A percentile compares a stretch with the other conserved stretches of the same genome.
These are phyloP conservation scores for Kodamaea anthophila DNA, from an alignment of 1,139 yeast genomes.

Conservation along the genomic window DNA sequence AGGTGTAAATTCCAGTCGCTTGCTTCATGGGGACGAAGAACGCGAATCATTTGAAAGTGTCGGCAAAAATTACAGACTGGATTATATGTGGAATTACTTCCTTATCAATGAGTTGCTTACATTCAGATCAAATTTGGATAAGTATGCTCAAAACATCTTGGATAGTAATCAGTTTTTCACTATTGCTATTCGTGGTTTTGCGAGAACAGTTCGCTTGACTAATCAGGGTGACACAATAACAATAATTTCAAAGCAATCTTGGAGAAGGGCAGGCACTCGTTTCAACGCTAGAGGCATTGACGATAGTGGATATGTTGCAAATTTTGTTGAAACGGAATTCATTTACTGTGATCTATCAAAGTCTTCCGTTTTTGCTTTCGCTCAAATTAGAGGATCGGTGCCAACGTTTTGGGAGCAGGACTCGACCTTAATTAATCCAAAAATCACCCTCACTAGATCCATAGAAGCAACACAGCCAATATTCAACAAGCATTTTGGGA, in stretches of 20 bases:
- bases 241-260: slow-evolving; percentile 84
- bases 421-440: slow-evolving; percentile 73
- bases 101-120: slow-evolving; percentile 78
- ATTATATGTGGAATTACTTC: slow-evolving; percentile 95
- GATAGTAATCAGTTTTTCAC: slow-evolving; percentile 80
- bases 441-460: slow-evolving; percentile 82
- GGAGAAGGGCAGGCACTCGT: slow-evolving; percentile 95
- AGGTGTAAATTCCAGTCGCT: slow-evolving; percentile 38
- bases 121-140: slow-evolving; percentile 66
- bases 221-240: slow-evolving; percentile 57
- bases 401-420: slow-evolving; percentile 99
- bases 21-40: slow-evolving; percentile 5
- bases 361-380: slow-evolving; percentile 60
- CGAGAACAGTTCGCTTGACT: slow-evolving; percentile 64
- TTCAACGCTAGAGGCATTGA: slow-evolving; percentile 93
- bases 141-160: slow-evolving; percentile 48
- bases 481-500: slow-evolving; percentile 73
- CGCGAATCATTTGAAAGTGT: slow-evolving; percentile 4
- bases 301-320: slow-evolving; percentile 92
- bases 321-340: slow-evolving; percentile 91
- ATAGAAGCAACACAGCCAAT: slow-evolving; percentile 90
- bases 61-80: slow-evolving; percentile 59
- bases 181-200: slow-evolving; percentile 91
- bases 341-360: slow-evolving; percentile 34
- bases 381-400: slow-evolving; percentile 89